Percentiles rank a stretch among this genome's conserved stretches.
These are phyloP conservation scores for Epichloe scottii DNA, from an alignment of 2,329 filamentous ascomycete species.

Conservation along the genomic window DNA sequence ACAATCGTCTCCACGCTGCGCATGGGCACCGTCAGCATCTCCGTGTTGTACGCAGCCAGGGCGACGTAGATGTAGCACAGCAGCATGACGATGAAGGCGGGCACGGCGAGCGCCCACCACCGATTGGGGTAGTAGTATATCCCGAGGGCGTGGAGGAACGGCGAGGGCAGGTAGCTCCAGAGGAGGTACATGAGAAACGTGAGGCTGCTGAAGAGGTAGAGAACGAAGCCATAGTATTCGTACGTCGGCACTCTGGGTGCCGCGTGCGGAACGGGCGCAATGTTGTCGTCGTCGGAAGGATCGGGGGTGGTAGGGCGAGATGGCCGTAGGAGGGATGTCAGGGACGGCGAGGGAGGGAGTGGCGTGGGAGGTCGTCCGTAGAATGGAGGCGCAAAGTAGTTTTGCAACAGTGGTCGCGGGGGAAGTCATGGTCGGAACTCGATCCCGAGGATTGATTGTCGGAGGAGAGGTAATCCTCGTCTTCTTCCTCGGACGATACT, in stretches of 20 bases:
- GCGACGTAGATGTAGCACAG: conserved; percentile 91
- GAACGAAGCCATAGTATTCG: conserved; percentile 97
- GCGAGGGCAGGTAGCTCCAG: conserved; percentile 86
- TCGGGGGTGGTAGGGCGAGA: conserved; percentile 91
- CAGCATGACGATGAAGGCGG: conserved; percentile 77
- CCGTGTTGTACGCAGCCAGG: conserved; percentile 79
- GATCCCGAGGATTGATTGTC: conserved; percentile 19
- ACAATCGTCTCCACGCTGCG: conserved; percentile 77
- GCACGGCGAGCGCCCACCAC: conserved; percentile 94
- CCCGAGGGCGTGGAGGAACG: conserved; percentile 82
- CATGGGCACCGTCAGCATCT: conserved; percentile 73
- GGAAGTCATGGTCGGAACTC: conserved; percentile 17
- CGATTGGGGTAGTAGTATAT: conserved; percentile 96
- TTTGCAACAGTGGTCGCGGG: conserved; percentile 36
- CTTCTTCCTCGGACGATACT: conserved; percentile 22
- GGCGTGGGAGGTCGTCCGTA: conserved; percentile 96
- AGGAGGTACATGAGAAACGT: conserved; percentile 61
- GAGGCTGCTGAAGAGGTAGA: conserved; percentile 80
- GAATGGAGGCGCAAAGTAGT: conserved; percentile 68
- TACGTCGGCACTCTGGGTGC: conserved; percentile 95
- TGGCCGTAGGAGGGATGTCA: conserved; percentile 82
- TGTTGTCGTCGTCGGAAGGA: conserved; percentile 74
- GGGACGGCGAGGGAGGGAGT: conserved; percentile 77
- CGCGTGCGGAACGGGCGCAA: conserved; percentile 75
- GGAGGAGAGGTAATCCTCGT: conserved; percentile 23